phyloP scores from a whole-genome alignment of 495 filamentous ascomycete genomes.

The Aspergillus kassunensis region DNA sequence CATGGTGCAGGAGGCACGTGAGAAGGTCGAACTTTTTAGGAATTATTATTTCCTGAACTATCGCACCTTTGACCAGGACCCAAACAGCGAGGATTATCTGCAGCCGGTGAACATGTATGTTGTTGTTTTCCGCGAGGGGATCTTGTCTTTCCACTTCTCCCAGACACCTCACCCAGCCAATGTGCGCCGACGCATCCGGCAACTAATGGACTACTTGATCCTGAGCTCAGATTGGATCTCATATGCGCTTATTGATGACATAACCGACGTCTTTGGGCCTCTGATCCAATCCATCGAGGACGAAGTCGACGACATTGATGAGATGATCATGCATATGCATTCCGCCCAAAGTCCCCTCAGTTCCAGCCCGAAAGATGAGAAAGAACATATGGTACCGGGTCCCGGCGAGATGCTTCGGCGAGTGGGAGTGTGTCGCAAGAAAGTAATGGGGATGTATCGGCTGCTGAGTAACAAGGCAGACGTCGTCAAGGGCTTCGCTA shows the following conservation, averaged over 20 bases:
- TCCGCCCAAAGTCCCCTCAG: constrained; percentile 37
- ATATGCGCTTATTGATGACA: constrained; percentile 96
- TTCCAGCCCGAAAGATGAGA: constrained; percentile 33
- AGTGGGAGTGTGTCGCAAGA: constrained; percentile 91
- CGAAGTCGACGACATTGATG: constrained; percentile 87
- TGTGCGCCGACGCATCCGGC: constrained; percentile 86
- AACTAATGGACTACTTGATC: constrained; percentile 90
- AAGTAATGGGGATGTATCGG: constrained; percentile 91
- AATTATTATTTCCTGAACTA: constrained; percentile 99
- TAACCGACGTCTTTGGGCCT: constrained; percentile 91
- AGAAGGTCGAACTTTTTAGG: constrained; percentile 95
- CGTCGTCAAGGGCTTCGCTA: constrained; percentile 99
- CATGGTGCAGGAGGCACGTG: constrained; percentile 91
- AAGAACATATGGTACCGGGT: constrained; percentile 28
- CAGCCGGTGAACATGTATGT: constrained; percentile 97
- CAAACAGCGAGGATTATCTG: constrained; percentile 78
- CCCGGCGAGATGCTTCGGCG: constrained; percentile 82
- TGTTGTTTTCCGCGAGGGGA: constrained; percentile 92
- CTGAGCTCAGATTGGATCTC: constrained; percentile 96
- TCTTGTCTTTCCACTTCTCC: constrained; percentile 93
- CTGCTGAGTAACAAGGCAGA: constrained; percentile 96
- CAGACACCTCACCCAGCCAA: constrained; percentile 93
- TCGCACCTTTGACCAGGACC: constrained; percentile 92
- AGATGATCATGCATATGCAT: constrained; percentile 73
- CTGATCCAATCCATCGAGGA: constrained; percentile 85